Conservation (phyloP, 2,329 filamentous ascomycete species). For the Penicillium sp. region DNA sequence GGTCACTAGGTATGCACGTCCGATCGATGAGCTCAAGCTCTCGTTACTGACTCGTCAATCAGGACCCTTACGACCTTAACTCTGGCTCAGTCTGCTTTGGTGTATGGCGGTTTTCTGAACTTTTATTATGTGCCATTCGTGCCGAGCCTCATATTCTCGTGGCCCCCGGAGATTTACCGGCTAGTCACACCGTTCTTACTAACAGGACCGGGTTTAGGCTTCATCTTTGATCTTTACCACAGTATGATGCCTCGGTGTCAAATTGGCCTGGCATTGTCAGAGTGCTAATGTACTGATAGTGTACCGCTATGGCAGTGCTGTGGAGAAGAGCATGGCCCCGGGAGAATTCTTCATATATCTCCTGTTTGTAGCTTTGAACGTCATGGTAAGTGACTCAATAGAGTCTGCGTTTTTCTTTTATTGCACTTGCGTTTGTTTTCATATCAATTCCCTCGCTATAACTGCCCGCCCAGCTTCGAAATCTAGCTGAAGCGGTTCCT, state of each 20-base stretch:
- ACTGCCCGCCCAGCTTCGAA: slow-evolving; percentile 72
- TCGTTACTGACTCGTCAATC: slow-evolving; percentile 47
- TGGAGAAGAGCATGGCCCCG: slow-evolving; percentile 70
- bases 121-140: slow-evolving; percentile 55
- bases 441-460: slow-evolving; percentile 59
- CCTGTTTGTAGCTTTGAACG: slow-evolving; percentile 67
- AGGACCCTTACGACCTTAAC: slow-evolving; percentile 68
- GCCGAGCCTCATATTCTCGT: slow-evolving; percentile 52
- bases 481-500: slow-evolving; percentile 78
- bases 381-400: slow-evolving; percentile 67
- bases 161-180: slow-evolving; percentile 62
- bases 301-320: slow-evolving; percentile 71
- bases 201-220: slow-evolving; percentile 54
- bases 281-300: slow-evolving; percentile 49
- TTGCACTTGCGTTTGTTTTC: slow-evolving; percentile 21
- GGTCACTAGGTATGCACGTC: slow-evolving; percentile 59
- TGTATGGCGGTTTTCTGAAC: slow-evolving; percentile 58
- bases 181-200: slow-evolving; percentile 59
- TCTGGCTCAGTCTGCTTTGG: slow-evolving; percentile 61
- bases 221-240: slow-evolving; percentile 74
- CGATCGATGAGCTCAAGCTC: slow-evolving; percentile 24
- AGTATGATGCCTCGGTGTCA: slow-evolving; percentile 44
- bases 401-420: slow-evolving; percentile 9
- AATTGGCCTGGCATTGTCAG: slow-evolving; percentile 18
- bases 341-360: slow-evolving; percentile 82